Conservation (phyloP, 2,329 filamentous ascomycete species). For the Metarhizium sp. region DNA sequence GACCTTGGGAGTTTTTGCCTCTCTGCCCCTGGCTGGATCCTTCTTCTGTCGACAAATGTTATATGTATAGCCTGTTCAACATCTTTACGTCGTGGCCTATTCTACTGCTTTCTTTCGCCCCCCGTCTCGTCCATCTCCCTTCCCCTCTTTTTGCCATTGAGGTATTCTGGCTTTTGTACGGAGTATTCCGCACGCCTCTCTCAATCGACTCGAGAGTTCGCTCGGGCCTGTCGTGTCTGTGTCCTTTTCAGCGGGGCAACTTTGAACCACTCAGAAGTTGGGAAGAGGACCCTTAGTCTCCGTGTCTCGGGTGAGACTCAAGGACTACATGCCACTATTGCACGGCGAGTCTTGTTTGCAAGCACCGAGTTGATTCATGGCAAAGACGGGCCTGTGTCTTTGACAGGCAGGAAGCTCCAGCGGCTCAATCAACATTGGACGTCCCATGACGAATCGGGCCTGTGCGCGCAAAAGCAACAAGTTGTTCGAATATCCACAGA, state of each 20-base stretch:
- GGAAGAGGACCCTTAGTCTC: neutral
- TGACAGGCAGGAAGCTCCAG: neutral
- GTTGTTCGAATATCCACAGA: neutral
- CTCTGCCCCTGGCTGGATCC: neutral
- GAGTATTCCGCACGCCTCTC: neutral
- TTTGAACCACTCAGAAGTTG: neutral
- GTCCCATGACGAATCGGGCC: neutral
- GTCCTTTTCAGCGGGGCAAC: slow-evolving; percentile 2
- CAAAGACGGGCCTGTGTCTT: neutral
- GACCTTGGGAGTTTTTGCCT: neutral
- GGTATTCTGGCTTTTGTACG: neutral
- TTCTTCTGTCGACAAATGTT: neutral
- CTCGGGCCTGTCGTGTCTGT: neutral
- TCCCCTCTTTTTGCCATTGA: neutral
- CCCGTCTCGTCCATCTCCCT: neutral
- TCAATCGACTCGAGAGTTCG: neutral
- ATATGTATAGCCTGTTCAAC: neutral
- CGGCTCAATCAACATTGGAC: neutral
- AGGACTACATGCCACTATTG: neutral
- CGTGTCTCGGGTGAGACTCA: slow-evolving; percentile 6
- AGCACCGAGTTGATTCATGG: neutral
- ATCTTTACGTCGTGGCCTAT: neutral
- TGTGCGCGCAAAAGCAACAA: neutral
- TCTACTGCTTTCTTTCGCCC: neutral
- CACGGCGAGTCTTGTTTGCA: neutral